Base-by-base conservation (phyloP, 768 basidiomycete genomes). In the Fomitopsis serialis region DNA sequence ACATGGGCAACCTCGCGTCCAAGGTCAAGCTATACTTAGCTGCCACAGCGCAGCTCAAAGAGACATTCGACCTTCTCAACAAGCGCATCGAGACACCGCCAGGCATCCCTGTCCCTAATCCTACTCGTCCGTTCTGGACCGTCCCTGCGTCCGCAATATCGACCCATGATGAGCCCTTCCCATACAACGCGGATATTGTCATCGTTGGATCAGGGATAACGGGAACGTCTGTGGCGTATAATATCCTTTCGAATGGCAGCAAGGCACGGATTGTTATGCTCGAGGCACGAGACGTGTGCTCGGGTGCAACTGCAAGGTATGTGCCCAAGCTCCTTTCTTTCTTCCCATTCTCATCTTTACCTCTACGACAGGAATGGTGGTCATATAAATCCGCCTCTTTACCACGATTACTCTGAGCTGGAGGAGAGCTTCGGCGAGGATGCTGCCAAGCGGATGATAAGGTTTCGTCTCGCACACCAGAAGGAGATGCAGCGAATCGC, bases 161-260 rank as follows among this genome's bases (percentile, higher is more conserved):
- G 2, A 56, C 62, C 1, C 51, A 63, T 23, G 56, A 56, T 34
- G 61, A 62, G 1, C 55, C 43, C n/a, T 59, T 73, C 7, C 82
- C 80, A 6, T 56, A 61, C 0, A 68, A 82, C 47, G 84, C 79
- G 5, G 89, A 91, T 57, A 68, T 90, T 2, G 80, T 89, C 23
- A 72, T 91, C 48, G 78, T 91, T 50, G 89, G 89, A 2, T 85
- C 84, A n/a, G 89, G 89, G 0, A 86, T 91, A 54, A 84, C 88
- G 0, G 87, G 87, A 3, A 74, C 84, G 0, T 74, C 82, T 1
- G 65, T 87, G 43, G 81, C 78, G 4, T 76, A 80, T 56, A 75
- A 77, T 9, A 55, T 85, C 22, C 70, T 89, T 15, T 70, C 74
- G 37, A 64, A 61, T 23, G 65, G 63, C 24, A 52, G 57, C 7